A percentile compares a stretch with the other conserved stretches of the same genome.
phyloP scores from a whole-genome alignment of 1,284 basidiomycete genomes.

The Moesziomyces sp. region DNA sequence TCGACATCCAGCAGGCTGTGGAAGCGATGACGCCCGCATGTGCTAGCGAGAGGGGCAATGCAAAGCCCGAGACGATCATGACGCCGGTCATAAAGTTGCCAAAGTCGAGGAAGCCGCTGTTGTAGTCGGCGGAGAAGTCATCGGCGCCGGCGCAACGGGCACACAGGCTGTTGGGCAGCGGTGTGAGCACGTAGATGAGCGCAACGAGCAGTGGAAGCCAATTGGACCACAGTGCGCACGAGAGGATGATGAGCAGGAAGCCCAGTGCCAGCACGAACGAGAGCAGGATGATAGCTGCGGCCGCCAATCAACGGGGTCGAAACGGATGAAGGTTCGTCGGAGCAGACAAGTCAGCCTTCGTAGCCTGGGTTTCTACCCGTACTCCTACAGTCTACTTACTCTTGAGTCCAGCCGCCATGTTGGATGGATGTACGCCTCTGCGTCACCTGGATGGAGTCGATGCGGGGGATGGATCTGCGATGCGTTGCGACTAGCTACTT shows the following conservation, averaged over 20 bases:
- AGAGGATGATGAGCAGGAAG: constrained; percentile 96
- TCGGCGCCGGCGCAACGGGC: constrained; percentile 71
- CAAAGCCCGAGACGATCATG: constrained; percentile 89
- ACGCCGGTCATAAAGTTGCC: constrained; percentile 92
- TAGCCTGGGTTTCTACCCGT: no score
- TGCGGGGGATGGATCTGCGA: neutral
- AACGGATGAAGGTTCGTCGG: no score
- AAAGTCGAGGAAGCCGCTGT: constrained; percentile 77
- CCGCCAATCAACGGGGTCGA: no score
- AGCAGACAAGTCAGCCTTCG: no score
- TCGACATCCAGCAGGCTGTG: constrained; percentile 91
- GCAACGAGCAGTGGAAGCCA: constrained; percentile 98
- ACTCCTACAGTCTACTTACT: constrained; percentile 29
- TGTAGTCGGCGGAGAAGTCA: constrained; percentile 72
- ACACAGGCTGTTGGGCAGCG: constrained; percentile 88
- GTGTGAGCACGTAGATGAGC: constrained; percentile 92
- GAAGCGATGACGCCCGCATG: constrained; percentile 88
- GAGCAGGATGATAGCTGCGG: constrained; percentile 64
- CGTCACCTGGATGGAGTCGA: constrained; percentile 15
- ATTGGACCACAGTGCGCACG: constrained; percentile 94
- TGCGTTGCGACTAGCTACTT: neutral
- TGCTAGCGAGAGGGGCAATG: constrained; percentile 88
- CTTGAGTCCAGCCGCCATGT: constrained; percentile 57
- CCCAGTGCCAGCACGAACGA: constrained; percentile 96
- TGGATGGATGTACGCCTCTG: constrained; percentile 11